These are phyloP conservation scores for Backusella sp. DNA, from an alignment of 192 early-diverging fungal species.

Conservation along the genomic window DNA sequence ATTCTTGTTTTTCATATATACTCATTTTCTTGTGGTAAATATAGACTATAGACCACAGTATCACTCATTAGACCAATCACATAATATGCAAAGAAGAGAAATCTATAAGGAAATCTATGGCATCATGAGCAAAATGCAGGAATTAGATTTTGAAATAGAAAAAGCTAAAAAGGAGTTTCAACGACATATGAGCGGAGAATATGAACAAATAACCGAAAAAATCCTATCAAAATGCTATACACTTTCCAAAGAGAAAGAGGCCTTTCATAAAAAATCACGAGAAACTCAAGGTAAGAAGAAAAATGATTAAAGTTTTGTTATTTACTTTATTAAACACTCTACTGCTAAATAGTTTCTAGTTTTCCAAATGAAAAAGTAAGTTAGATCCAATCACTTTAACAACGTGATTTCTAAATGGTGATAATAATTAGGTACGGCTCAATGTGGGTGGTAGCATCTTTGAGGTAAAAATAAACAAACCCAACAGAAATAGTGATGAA, in stretches of 20 bases:
- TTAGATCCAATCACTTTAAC: not conserved
- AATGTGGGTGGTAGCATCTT: conserved; percentile 27
- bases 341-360: not conserved
- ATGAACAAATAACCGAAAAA: conserved; percentile 9
- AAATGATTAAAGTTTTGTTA: not conserved
- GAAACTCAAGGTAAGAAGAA: conserved; percentile 6
- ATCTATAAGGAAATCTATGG: conserved; percentile 26
- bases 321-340: not conserved
- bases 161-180: conserved; percentile 10
- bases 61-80: conserved; percentile 21
- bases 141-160: conserved; percentile 12
- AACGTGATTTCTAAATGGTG: not conserved
- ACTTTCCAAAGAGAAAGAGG: conserved; percentile 6
- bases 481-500: not conserved
- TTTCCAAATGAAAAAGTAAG: conserved; percentile 14
- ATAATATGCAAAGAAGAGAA: conserved; percentile 5
- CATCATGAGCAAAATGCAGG: conserved; percentile 16
- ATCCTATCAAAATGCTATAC: not conserved
- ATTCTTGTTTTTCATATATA: not conserved
- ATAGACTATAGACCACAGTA: conserved; percentile 27
- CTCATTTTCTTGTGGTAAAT: not conserved
- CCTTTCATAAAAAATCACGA: not conserved
- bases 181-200: conserved; percentile 9
- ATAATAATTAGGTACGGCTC: conserved; percentile 10
- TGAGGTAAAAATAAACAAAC: conserved; percentile 14